Base-by-base conservation (phyloP, 805 yeast genomes). In the Candida nitratophila region DNA sequence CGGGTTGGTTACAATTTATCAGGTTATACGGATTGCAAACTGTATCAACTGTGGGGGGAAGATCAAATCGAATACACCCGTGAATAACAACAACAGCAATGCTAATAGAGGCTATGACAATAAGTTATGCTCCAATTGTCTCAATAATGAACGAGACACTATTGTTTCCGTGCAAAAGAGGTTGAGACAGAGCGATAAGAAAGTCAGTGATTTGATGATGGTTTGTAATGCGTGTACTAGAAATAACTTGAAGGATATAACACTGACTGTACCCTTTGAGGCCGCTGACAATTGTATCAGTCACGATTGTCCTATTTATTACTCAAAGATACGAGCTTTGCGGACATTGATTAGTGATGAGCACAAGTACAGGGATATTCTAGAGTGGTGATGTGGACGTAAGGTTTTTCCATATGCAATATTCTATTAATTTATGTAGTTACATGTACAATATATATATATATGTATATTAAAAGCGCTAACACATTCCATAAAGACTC, bases 251-350 rank as follows among this genome's bases (percentile, higher is more conserved):
- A 7, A n/a, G 15, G 32, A 29, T 29, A 47, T 44, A 5, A 45
- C 47, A 24, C 55, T 54, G 16, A 38, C 44, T 17, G 44, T 55
- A 4, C 34, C 57, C 3, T 53, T 61, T n/a, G 62, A 58, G 5
- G 57, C 62, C 1, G 59, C 64, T 1, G 50, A 64, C 1, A 44
- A 52, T 1, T 86, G 95, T 56, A 64, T 61, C 7, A 83, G 86
- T 38, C 72, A 71, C 31, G 88, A 81, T 53, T 86, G 95, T 56
- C 71, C 80, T 0, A 64, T 80, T 0, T 85, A 71, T 54, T 86
- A 71, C 54, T 67, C 76, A 8, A 68, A 80, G 40, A 63, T 73
- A 12, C 74, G 76, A 51, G 64, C 71, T 2, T 43, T 48, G 4
- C 63, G 60, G 31, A 63, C 59, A 35, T 44, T 68, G 4, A 40